Percentiles rank a stretch among this genome's conserved stretches.
These are phyloP conservation scores for Lachnellula subtilissima DNA, from an alignment of 2,329 filamentous ascomycete species.

Conservation along the genomic window DNA sequence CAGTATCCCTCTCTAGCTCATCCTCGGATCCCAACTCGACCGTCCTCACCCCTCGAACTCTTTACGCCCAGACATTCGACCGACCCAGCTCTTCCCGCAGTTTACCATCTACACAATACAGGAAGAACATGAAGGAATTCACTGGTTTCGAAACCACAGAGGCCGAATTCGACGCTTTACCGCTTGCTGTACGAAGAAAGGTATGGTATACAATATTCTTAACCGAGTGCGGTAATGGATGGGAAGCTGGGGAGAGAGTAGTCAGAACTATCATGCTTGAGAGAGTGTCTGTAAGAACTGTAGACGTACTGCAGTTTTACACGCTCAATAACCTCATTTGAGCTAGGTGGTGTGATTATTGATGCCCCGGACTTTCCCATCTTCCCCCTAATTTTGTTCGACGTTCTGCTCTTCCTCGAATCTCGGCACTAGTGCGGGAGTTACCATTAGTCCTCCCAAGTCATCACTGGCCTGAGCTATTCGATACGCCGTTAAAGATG, in stretches of 20 bases:
- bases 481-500: background rate
- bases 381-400: too few relatives aligned
- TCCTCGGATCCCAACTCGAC: conserved; percentile 14
- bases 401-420: background rate
- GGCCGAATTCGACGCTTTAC: conserved; percentile 47
- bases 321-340: too few relatives aligned
- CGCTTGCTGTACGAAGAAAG: conserved; percentile 47
- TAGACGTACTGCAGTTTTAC: too few relatives aligned
- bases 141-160: conserved; percentile 32
- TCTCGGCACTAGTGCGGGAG: background rate
- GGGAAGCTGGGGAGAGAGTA: background rate
- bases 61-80: conserved; percentile 26
- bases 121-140: conserved; percentile 31
- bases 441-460: background rate
- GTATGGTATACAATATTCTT: conserved; percentile 33
- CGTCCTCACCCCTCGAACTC: conserved; percentile 20
- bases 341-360: too few relatives aligned
- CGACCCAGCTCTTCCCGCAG: conserved; percentile 22
- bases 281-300: too few relatives aligned
- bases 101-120: conserved; percentile 17
- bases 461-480: background rate
- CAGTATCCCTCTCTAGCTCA: conserved; percentile 17
- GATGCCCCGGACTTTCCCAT: too few relatives aligned
- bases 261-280: background rate
- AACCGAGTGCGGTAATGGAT: background rate